Evolutionary conservation across 306 rosid genomes (phyloP).

Genomic region (Luffa aegyptiaca): DNA sequence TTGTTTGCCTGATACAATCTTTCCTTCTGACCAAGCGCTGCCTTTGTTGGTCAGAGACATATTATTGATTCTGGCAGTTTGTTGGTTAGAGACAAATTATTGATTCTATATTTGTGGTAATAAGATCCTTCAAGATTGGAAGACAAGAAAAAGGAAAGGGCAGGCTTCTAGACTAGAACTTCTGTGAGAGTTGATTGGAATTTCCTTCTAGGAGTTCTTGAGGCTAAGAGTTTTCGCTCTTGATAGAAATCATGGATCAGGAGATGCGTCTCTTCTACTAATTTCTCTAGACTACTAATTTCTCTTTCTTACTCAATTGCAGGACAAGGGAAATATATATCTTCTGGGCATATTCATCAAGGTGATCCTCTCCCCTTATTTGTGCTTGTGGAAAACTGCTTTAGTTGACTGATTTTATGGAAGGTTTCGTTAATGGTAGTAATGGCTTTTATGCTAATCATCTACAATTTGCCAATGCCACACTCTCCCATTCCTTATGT

Average conservation of each 20-base stretch:
- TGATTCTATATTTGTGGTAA: background rate
- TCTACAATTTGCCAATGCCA: background rate
- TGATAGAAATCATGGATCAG: background rate
- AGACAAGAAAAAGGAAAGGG: background rate
- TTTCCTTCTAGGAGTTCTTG: background rate
- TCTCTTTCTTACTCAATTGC: background rate
- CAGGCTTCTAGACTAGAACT: background rate
- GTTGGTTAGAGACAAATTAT: background rate
- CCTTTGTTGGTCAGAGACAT: background rate
- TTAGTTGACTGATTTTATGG: background rate
- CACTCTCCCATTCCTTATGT: background rate
- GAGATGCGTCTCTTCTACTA: background rate
- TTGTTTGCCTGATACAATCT: background rate
- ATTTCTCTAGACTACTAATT: no score
- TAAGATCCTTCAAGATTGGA: background rate
- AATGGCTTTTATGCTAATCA: background rate
- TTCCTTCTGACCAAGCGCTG: background rate
- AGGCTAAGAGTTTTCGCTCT: background rate
- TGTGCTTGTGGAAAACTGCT: background rate
- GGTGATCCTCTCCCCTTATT: background rate
- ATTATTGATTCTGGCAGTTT: background rate
- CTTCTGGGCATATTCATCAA: background rate
- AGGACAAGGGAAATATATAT: background rate
- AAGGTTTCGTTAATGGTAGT: background rate
- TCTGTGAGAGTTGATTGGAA: background rate